Percentiles rank a stretch among this genome's conserved stretches.
These are phyloP conservation scores for Pontederia crassipes DNA, from an alignment of 176 grass and related monocot species.

Conservation along the genomic window DNA sequence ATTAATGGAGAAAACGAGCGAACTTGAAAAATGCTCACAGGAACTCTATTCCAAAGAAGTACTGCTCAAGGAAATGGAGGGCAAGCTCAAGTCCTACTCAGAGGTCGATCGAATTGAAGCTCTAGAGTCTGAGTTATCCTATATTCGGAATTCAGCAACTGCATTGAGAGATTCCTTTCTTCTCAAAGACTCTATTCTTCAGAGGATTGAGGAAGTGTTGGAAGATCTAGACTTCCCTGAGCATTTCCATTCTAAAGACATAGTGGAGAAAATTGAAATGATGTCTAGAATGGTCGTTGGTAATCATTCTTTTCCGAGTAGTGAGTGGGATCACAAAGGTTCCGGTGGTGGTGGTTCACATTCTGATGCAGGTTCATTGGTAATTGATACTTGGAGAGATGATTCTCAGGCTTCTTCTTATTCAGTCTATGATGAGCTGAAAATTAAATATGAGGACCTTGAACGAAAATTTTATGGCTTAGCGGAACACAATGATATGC, in stretches of 20 bases:
- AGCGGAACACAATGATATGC: conserved; percentile 92
- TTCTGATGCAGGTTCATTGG: conserved; percentile 22
- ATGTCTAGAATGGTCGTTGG: conserved; percentile 59
- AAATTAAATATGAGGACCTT: conserved; percentile 61
- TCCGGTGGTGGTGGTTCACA: conserved; percentile 36
- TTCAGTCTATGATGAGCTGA: conserved; percentile 47
- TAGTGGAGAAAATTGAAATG: conserved; percentile 87
- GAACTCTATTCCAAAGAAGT: conserved; percentile 50
- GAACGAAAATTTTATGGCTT: conserved; percentile 81
- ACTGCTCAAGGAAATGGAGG: conserved; percentile 57
- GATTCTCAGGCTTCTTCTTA: conserved; percentile 36
- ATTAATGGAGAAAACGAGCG: conserved; percentile 64
- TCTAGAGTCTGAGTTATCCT: conserved; percentile 91
- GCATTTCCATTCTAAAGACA: conserved; percentile 80
- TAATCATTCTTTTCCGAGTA: conserved; percentile 30
- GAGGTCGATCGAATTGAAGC: conserved; percentile 96
- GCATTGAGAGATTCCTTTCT: conserved; percentile 97
- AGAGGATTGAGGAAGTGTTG: conserved; percentile 92
- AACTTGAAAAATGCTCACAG: conserved; percentile 66
- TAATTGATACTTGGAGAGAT: conserved; percentile 40
- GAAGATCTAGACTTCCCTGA: conserved; percentile 96
- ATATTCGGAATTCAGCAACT: conserved; percentile 84
- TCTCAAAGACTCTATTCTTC: conserved; percentile 85
- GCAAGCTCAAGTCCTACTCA: conserved; percentile 70
- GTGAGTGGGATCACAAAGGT: conserved; percentile 37